Conservation (phyloP, 2,329 filamentous ascomycete species). For the Clarireedia monteithiana region DNA sequence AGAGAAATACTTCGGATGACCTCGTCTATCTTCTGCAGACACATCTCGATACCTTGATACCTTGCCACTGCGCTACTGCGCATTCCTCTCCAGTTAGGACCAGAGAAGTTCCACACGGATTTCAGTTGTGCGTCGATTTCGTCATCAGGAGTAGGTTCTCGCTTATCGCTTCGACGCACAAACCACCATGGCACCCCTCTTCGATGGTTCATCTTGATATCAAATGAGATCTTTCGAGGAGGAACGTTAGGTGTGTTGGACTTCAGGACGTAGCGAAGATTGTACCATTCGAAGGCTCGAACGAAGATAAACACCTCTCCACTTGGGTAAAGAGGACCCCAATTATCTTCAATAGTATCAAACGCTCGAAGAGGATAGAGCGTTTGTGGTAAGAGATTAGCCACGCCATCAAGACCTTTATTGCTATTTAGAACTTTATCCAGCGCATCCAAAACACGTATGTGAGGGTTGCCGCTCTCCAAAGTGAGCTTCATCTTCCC, state of each 20-base stretch:
- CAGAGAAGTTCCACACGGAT: conserved; percentile 38
- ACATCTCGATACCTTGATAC: conserved; percentile 33
- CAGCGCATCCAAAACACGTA: conserved; percentile 53
- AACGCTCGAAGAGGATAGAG: conserved; percentile 58
- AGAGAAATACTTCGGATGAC: conserved; percentile 18
- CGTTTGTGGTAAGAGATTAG: conserved; percentile 49
- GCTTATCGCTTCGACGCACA: conserved; percentile 24
- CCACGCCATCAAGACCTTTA: conserved; percentile 41
- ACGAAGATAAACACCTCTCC: conserved; percentile 45
- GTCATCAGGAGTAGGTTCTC: conserved; percentile 16
- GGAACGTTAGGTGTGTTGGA: conserved; percentile 20
- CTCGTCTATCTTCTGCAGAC: conserved; percentile 23
- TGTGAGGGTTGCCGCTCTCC: conserved; percentile 57
- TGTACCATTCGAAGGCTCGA: conserved; percentile 49
- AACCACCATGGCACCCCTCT: conserved; percentile 35
- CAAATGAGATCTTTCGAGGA: conserved; percentile 38
- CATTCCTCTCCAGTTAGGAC: conserved; percentile 42
- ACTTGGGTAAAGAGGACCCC: conserved; percentile 35
- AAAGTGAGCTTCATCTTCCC: conserved; percentile 49
- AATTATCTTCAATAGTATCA: conserved; percentile 49
- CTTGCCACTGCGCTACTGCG: conserved; percentile 39
- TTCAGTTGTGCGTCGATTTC: conserved; percentile 34
- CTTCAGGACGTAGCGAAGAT: conserved; percentile 43
- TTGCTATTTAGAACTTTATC: conserved; percentile 48
- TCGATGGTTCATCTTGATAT: conserved; percentile 43